These are phyloP conservation scores for Alternaria postmessia DNA, from an alignment of 2,329 filamentous ascomycete genomes.

Conservation along the genomic window DNA sequence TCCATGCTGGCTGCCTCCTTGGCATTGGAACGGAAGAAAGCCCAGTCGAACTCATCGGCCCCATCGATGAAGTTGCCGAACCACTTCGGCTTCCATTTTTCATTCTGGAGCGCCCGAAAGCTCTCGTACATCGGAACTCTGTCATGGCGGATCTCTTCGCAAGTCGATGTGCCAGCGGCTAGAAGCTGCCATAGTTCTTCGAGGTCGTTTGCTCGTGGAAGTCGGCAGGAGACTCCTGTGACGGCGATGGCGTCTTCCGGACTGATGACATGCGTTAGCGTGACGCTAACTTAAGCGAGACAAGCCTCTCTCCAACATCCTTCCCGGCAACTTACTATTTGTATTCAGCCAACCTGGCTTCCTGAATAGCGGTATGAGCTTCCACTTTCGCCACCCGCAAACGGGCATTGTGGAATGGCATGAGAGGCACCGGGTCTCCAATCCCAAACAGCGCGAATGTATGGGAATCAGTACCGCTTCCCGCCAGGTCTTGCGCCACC, in stretches of 20 bases:
- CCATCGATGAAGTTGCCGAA: conserved; percentile 33
- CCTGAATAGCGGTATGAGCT: conserved; percentile 10
- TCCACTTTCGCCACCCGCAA: conserved; percentile 22
- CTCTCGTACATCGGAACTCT: conserved; percentile 13
- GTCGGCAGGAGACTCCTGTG: conserved; percentile 20
- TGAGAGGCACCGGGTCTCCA: conserved; percentile 28
- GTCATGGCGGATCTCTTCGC: conserved; percentile 13
- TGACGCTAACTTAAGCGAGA: not conserved
- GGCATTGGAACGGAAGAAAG: conserved; percentile 34
- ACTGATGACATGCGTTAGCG: conserved; percentile 8
- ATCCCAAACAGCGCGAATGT: conserved; percentile 32
- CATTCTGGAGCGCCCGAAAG: conserved; percentile 17
- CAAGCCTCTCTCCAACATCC: not conserved
- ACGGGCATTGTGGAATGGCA: conserved; percentile 22
- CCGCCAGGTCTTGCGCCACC: conserved; percentile 23
- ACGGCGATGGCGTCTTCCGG: conserved; percentile 18
- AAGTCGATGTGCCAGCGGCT: conserved; percentile 12
- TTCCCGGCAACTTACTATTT: conserved; percentile 10
- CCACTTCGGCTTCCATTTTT: conserved; percentile 18
- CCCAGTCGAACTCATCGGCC: conserved; percentile 46
- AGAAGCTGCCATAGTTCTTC: conserved; percentile 26
- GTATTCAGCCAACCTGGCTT: conserved; percentile 12
- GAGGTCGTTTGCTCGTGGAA: conserved; percentile 19
- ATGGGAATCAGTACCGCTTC: conserved; percentile 15
- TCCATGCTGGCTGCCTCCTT: conserved; percentile 36